These are phyloP conservation scores for Nicotiana paniculata DNA, from an alignment of 257 asterid genomes.

Conservation along the genomic window DNA sequence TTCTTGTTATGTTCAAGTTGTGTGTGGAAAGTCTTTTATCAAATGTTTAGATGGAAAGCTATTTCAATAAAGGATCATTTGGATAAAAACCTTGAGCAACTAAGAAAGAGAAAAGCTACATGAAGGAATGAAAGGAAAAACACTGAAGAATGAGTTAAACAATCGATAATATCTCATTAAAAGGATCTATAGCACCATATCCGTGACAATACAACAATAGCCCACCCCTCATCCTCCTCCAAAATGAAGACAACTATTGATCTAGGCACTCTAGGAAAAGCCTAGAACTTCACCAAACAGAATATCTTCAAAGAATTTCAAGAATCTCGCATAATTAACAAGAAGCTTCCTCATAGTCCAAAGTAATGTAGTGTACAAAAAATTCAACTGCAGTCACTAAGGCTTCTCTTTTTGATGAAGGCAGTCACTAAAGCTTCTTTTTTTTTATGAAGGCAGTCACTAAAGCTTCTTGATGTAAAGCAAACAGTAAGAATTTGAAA, in stretches of 20 bases:
- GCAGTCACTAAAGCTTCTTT: not conserved
- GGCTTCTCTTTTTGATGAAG: not conserved
- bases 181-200: not conserved
- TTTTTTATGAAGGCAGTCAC: too few species aligned
- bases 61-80: not conserved
- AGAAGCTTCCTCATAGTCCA: not conserved
- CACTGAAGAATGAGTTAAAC: not conserved
- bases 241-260: not conserved
- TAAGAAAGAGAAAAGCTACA: not conserved
- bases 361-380: not conserved
- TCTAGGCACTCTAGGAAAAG: not conserved
- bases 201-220: not conserved
- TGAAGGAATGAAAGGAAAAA: not conserved
- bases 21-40: not conserved
- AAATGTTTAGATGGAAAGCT: not conserved
- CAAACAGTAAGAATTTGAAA: not conserved
- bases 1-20: not conserved
- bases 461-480: not conserved
- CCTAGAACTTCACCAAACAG: not conserved
- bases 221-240: not conserved
- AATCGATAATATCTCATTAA: not conserved
- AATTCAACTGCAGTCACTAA: not conserved
- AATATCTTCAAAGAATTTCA: not conserved
- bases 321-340: not conserved
- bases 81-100: not conserved